phyloP scores from a whole-genome alignment of 306 rosid genomes.

The Dalbergia cochinchinensis region DNA sequence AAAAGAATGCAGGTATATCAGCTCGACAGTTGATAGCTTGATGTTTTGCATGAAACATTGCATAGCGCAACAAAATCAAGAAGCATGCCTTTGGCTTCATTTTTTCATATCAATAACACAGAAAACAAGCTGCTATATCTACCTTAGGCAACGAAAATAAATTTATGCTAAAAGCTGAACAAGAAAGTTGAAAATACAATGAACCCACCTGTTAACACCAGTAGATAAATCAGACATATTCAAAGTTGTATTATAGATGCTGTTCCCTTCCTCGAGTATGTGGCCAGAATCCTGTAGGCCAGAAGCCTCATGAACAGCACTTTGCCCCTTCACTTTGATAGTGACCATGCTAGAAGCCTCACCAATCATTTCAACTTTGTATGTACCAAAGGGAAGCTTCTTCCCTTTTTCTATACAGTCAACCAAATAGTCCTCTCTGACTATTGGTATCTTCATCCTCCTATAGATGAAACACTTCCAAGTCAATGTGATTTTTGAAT shows the following conservation, averaged over 20 bases:
- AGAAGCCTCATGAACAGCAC: conserved; percentile 92
- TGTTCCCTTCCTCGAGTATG: conserved; percentile 89
- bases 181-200: conserved; percentile 29
- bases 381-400: conserved; percentile 79
- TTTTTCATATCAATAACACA: conserved; percentile 27
- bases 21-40: conserved; percentile 10
- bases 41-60: conserved; percentile 23
- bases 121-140: conserved; percentile 7
- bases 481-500: conserved; percentile 31
- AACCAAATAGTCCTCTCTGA: conserved; percentile 87
- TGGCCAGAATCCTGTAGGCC: conserved; percentile 92
- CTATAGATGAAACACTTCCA: conserved; percentile 55
- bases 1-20: conserved; percentile 17
- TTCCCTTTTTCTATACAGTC: conserved; percentile 78
- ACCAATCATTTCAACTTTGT: conserved; percentile 78
- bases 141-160: conserved; percentile 12
- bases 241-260: conserved; percentile 89
- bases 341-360: conserved; percentile 89
- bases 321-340: conserved; percentile 89
- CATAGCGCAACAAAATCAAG: conserved; percentile 29
- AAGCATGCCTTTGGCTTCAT: conserved; percentile 29
- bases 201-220: conserved; percentile 80
- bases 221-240: conserved; percentile 93
- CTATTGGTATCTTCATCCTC: conserved; percentile 91
- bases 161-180: conserved; percentile 34